Conservation (phyloP, 2,329 filamentous ascomycete species). For the Phyllosticta capitalensis region DNA sequence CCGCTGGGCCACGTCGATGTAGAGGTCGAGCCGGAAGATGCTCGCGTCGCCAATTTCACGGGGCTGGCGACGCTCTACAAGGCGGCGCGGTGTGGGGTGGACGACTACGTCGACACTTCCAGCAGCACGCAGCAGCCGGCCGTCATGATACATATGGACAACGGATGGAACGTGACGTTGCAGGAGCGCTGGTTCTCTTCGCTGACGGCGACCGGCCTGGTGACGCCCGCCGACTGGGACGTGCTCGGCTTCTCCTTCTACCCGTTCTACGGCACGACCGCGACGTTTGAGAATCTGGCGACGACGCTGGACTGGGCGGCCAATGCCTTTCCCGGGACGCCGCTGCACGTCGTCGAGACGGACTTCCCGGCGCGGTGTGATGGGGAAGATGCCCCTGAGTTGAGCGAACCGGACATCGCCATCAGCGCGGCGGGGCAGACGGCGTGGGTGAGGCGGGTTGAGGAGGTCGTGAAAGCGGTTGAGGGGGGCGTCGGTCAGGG, state of each 20-base stretch:
- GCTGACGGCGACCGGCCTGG: conserved; percentile 45
- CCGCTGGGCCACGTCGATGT: conserved; percentile 44
- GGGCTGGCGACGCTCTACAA: conserved; percentile 57
- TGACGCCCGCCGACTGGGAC: conserved; percentile 51
- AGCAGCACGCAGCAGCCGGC: conserved; percentile 43
- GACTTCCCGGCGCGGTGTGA: conserved; percentile 59
- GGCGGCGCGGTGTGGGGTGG: conserved; percentile 54
- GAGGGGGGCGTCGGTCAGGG: conserved; percentile 43
- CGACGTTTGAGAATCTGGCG: conserved; percentile 50
- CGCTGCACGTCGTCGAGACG: conserved; percentile 58
- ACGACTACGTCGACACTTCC: conserved; percentile 45
- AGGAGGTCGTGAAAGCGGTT: conserved; percentile 44
- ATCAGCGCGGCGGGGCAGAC: conserved; percentile 53
- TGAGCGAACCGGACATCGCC: conserved; percentile 54
- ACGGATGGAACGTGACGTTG: conserved; percentile 60
- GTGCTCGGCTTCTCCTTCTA: conserved; percentile 67
- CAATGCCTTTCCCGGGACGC: conserved; percentile 49
- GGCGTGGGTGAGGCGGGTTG: conserved; percentile 52
- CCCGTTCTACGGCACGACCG: conserved; percentile 55
- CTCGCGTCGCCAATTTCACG: conserved; percentile 28
- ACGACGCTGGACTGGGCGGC: conserved; percentile 50
- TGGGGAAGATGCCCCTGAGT: conserved; percentile 37
- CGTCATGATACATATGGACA: conserved; percentile 67
- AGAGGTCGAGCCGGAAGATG: conserved; percentile 36
- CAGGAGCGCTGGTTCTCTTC: conserved; percentile 48